Base-by-base conservation (phyloP, 331 rosid genomes). In the Ulmus americana region DNA sequence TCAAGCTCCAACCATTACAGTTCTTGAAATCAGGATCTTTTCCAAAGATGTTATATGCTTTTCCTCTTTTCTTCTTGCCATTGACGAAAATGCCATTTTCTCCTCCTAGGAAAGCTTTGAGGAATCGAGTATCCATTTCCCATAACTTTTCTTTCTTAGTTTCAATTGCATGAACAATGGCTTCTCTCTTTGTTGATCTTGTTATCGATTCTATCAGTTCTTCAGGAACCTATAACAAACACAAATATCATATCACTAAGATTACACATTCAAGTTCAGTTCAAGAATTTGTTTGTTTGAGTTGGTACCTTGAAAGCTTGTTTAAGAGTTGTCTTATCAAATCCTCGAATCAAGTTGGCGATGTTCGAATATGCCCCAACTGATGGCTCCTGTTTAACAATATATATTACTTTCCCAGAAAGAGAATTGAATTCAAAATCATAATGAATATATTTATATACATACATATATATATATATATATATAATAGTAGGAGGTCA, bases 321-420 rank as follows among this genome's bases (percentile, higher is more conserved):
- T 63, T 76, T 83, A 38, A 89, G 78, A 62, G 85, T 71, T 73
- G 45, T 74, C 70, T 79, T 77, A 53, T 85, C 88, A 53, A 92
- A 92, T 51, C 95, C 95, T 6, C 73, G 69, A 59, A 94, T 70
- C 18, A 87, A 72, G 60, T 85, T 72, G 42, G 64, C 61, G 64
- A 94, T 63, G 70, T 84, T 79, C 9, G 98, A 87, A 83, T 94
- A 94, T 39, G 91, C 91, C 67, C 99, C 91, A 11, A 85, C 69
- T 15, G 64, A 49, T 5, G 91, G 82, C 50, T 85, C 85, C 99
- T 89, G 79, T 70, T 59, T 12, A 8, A 8, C 39, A 6, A 11
- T 38, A 35, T 12, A 15, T 39, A 20, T 7, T 8, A 48, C 47
- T n/a, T 60, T 39, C 14, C 10, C 8, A 7, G 18, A 69, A 15